Base-by-base conservation (phyloP, 768 basidiomycete genomes). In the Trametes villosa region DNA sequence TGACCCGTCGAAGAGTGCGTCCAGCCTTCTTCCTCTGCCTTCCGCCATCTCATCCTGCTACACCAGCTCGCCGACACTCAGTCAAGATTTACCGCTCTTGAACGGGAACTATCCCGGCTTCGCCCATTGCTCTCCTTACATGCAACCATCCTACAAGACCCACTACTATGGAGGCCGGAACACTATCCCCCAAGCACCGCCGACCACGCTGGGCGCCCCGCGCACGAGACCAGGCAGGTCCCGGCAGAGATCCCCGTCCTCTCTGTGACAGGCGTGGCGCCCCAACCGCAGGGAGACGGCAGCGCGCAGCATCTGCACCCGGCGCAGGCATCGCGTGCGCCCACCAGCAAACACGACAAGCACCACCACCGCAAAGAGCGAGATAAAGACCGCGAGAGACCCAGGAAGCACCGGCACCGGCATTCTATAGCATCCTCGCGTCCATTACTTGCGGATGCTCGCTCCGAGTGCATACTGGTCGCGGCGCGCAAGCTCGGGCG, bases 401-500 rank as follows among this genome's bases (percentile, higher is more conserved):
- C 52, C 36, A 56, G 22, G 44, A 44, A 42, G n/a, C 38, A 59
- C 70, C 71, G 50, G 31, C 59, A 24, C 50, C 64, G 57, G 48
- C 42, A 47, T 29, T 18, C 18, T 9, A 17, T 7, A 44, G n/a
- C 41, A 17, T 24, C 29, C 40, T 8, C 42, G 6, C 67, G 34
- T 70, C 81, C 40, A 59, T 82, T 44, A 70, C 79, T 62, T 75
- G 63, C 86, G 2, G 91, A 92, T 62, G 91, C 90, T 4, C 82
- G 87, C 46, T 78, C 81, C 0, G 90, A 92, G 65, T 89, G 89
- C 65, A 74, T 91, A 12, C 77, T 92, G 1, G 75, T 89, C 13
- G 90, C 90, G 3, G 86, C 88, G 9, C 82, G 88, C n/a, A 85
- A 77, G 53, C 78, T 91, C 4, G 89, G 89, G 4, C 81, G 83